Percentiles rank a stretch among this genome's conserved stretches.
These are phyloP conservation scores for Boletus rubroflammeus DNA, from an alignment of 768 basidiomycete species.

Conservation along the genomic window DNA sequence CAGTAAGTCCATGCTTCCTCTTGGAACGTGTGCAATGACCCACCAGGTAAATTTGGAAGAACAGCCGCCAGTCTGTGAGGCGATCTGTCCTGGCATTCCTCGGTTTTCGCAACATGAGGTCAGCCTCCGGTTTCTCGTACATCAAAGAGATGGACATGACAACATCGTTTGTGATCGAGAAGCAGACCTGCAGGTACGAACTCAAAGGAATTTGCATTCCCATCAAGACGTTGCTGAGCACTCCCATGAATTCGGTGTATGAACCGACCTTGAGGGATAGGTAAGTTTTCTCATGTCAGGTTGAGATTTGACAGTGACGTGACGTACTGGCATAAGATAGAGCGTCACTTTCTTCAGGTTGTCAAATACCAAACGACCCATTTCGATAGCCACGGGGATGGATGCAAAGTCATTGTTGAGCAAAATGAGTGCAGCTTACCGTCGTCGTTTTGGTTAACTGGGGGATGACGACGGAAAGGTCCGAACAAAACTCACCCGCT, in stretches of 20 bases:
- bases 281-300: background rate
- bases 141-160: slow-evolving; percentile 49
- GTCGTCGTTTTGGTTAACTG: background rate
- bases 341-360: slow-evolving; percentile 52
- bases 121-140: slow-evolving; percentile 50
- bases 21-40: slow-evolving; percentile 10
- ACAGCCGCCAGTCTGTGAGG: slow-evolving; percentile 47
- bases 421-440: slow-evolving; percentile 43
- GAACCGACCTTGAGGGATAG: slow-evolving; percentile 40
- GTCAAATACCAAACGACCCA: slow-evolving; percentile 57
- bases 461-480: background rate
- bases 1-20: slow-evolving; percentile 3
- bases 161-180: slow-evolving; percentile 53
- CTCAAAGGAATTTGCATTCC: slow-evolving; percentile 58
- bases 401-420: slow-evolving; percentile 58
- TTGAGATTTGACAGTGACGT: background rate
- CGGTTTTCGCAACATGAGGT: slow-evolving; percentile 47
- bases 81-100: slow-evolving; percentile 48
- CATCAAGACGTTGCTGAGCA: slow-evolving; percentile 52
- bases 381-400: slow-evolving; percentile 54
- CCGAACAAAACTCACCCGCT: slow-evolving; percentile 37
- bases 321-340: slow-evolving; percentile 42
- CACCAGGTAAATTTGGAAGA: slow-evolving; percentile 47
- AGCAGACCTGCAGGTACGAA: slow-evolving; percentile 53
- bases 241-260: slow-evolving; percentile 57